Evolutionary conservation across 306 rosid genomes (phyloP).

Genomic region (Cotoneaster glaucophyllus): DNA sequence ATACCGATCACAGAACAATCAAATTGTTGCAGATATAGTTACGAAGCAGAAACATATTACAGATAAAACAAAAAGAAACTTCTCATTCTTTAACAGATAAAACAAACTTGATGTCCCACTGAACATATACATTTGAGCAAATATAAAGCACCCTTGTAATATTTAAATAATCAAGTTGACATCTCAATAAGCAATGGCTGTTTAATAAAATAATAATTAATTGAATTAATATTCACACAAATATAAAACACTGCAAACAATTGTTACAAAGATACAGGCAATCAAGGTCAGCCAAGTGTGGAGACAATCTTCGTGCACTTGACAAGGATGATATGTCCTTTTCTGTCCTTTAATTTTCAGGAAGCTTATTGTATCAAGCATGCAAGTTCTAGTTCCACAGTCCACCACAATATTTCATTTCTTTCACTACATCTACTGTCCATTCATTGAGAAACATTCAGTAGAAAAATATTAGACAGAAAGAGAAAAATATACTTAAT

Average conservation of each 20-base stretch:
- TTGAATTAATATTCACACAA: neutral
- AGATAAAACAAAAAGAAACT: neutral
- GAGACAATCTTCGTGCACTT: neutral
- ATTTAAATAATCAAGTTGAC: neutral
- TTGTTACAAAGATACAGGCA: neutral
- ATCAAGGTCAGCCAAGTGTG: neutral
- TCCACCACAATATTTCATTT: neutral
- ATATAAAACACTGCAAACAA: neutral
- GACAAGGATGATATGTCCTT: neutral
- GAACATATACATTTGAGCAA: neutral
- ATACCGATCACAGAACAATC: neutral
- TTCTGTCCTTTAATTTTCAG: neutral
- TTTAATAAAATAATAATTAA: too few relatives aligned
- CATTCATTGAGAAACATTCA: neutral
- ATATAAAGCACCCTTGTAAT: neutral
- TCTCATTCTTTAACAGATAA: neutral
- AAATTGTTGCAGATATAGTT: neutral
- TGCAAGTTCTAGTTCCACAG: neutral
- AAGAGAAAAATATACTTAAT: conserved; percentile 17
- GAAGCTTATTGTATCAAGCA: neutral
- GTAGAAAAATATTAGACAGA: neutral
- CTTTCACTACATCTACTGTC: neutral
- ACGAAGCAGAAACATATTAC: neutral
- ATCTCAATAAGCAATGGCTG: neutral
- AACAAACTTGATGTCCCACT: neutral